Base-by-base conservation (phyloP, 1,284 basidiomycete genomes). In the Schizophyllum commune region DNA sequence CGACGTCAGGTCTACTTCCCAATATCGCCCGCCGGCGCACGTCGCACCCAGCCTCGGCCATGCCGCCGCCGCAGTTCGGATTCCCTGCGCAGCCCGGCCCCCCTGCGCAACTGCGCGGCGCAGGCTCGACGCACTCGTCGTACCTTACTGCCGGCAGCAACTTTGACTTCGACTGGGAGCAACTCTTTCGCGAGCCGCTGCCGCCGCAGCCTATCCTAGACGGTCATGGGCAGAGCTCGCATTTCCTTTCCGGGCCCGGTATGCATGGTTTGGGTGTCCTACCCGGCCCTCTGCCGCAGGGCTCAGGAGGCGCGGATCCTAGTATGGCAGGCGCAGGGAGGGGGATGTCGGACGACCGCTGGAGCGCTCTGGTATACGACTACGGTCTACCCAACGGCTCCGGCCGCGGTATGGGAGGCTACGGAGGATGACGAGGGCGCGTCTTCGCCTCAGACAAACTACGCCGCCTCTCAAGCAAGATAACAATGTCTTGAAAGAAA, bases 151-250 rank as follows among this genome's bases (percentile, higher is more conserved):
- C 8, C 58, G 62, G 32, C n/a, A 58, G 39, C 56, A 33, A 11
- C 32, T 61, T 8, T 17, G 62, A 59, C 65, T 59, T 61, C 52
- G 58, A 71, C 20, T 77, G 77, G 76, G 69, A 72, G 58, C 70
- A 70, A 5, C 62, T 78, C 57, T 78, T 76, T 60, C 70, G 73
- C 55, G 76, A 77, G 62, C 69, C 73, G 33, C 68, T 73, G 19
- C 68, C 64, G 20, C 66, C 71, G 39, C 39, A 47, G 27, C 27
- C 27, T 5, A 27, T 27, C 3, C 3, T 27, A 27, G 27, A 27
- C 5, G 27, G 5, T 5, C 27, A 27, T n/a, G n/a, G 27, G 27
- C 27, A 27, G 27, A 27, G 27, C 27, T 27, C 27, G 27, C 27
- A 47, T 47, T 17, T 17, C 3, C 39, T 47, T 3, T 11, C 13